These are phyloP conservation scores for Panicum virgatum DNA, from an alignment of 202 grass and related monocot genomes.

Conservation along the genomic window DNA sequence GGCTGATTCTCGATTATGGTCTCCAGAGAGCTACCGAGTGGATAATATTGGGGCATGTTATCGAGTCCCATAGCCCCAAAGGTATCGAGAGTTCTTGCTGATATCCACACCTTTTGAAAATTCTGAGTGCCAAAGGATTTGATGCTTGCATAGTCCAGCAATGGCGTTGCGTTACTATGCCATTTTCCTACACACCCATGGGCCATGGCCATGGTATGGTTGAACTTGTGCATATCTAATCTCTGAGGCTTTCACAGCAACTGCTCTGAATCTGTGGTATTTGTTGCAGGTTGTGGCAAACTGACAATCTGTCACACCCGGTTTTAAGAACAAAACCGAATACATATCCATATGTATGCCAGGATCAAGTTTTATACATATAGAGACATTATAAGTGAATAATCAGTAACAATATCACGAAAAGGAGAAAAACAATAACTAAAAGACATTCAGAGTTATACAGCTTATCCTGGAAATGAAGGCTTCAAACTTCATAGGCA, in stretches of 20 bases:
- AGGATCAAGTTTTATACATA: too few species aligned
- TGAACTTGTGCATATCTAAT: neutral
- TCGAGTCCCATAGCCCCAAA: neutral
- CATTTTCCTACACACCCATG: neutral
- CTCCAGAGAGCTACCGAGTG: neutral
- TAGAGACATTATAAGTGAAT: too few species aligned
- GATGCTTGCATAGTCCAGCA: neutral
- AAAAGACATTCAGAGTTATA: too few species aligned
- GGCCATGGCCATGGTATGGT: neutral
- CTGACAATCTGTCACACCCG: too few species aligned
- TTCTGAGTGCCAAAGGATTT: neutral
- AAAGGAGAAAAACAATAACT: too few species aligned
- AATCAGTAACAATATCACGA: too few species aligned
- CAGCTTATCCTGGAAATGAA: too few species aligned
- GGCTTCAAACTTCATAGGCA: too few species aligned
- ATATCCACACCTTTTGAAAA: neutral
- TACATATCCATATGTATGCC: too few species aligned
- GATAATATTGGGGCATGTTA: neutral
- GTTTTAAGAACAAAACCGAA: too few species aligned
- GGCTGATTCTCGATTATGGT: neutral
- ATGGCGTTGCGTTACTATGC: neutral
- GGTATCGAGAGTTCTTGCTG: neutral
- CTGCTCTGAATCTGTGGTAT: neutral
- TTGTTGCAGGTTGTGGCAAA: slow-evolving; percentile 10
- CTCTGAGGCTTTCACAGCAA: neutral